Evolutionary conservation across 1,139 yeast species (phyloP), one percentile per base, ranked within the genome.

Genomic region (Yamadazyma kanchanaburiensis): DNA sequence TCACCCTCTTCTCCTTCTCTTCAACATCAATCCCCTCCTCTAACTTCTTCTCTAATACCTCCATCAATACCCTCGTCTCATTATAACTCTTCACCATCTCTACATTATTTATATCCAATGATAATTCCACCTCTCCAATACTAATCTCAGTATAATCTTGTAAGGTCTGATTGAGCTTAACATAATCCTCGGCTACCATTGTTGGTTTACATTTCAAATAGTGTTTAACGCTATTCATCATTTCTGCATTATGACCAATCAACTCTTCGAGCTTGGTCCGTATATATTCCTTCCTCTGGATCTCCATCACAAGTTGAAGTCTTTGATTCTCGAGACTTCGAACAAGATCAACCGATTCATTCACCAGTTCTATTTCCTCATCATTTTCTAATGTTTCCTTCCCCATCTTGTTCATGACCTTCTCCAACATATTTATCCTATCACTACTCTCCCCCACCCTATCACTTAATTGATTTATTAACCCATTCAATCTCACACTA

Each of bases 221-320:
- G n/a, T 60, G 66, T 23, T 55, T 54, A 5, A 70, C 60, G 0
- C 64, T 59, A 5, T 53, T 57, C 4, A 70, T 46, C 18, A 71
- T 55, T 11, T 63, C 69, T 23, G 61, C 53, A 38, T 70, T 65
- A 38, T 68, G 70, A 15, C 45, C 47, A 3, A 69, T 46, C 16
- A 70, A 37, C 18, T 58, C 63, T n/a, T 40, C 30, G 34, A 70
- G 45, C 39, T 61, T 64, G 11, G 46, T 55, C 2, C 57, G 37
- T 2, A 67, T 30, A 34, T 46, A 64, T 25, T 69, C 74, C 33
- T 70, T 70, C 28, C 62, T 52, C 41, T 71, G 76, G 2, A 73
- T 49, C 20, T 63, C 69, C 64, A 67, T 55, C 6, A 70, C 50
- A 20, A 69, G 38, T 10, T 48, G 49, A 5, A 68, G 34, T 26